Base-by-base conservation (phyloP, 2,329 filamentous ascomycete species). In the Fusarium albosuccineum region DNA sequence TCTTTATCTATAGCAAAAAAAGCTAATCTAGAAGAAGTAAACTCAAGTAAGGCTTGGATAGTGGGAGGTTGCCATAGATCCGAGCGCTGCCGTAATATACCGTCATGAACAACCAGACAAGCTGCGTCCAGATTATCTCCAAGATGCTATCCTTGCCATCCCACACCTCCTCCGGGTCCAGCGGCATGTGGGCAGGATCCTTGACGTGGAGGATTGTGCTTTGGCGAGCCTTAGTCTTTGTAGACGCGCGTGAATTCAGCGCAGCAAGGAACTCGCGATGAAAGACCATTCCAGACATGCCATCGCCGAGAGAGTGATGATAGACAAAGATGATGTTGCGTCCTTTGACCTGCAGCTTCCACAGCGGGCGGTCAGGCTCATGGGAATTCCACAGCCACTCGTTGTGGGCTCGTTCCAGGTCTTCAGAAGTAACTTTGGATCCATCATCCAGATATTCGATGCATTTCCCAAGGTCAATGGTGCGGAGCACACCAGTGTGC, bases 321-420 rank as follows among this genome's bases (percentile, higher is more conserved):
- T 48, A 57, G 37, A 63, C 55, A 17, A 65, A 58, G 16, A 63
- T 56, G 6, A 68, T 49, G 29, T 68, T 57, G 17, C 42, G 52
- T 7, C 62, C 62, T 3, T 57, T 54, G 6, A 68, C 58, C 11
- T 66, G 56, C 13, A 63, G 56, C 39, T 39, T 60, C 64, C 63
- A 66, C 60, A 52, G 58, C 5, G 60, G 63, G 13, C 49, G 27
- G 9, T 37, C 37, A 11, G 58, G 58, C 26, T 62, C 50, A 13
- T 65, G 54, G 9, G 61, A 54, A n/a, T 57, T 40, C 57, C 57
- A 67, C 9, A 64, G 54, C 61, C 61, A 67, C 17, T 57, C 52
- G 26, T 64, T 67, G 36, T 67, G 64, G 10, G 60, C 29, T 29
- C 33, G 9, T 51, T 67, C 54, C 6, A 67, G 55, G 14, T 56